Percentiles rank a stretch among this genome's conserved stretches.
Evolutionary conservation across 345 rosid species (phyloP).

Genomic region (Cardamine resedifolia): DNA sequence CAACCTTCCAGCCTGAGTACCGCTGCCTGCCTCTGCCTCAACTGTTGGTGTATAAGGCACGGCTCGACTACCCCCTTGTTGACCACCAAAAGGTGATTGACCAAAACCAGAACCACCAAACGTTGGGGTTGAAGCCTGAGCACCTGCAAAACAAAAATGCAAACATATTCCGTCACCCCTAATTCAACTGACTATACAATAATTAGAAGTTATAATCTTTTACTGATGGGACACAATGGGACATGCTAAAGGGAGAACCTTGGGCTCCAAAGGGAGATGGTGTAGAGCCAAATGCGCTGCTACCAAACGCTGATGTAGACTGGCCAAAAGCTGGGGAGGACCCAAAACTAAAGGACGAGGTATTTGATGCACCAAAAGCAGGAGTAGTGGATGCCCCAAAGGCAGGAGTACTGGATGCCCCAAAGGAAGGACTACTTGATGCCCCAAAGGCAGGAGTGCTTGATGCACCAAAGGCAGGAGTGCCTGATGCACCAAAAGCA

Average conservation of each 20-base stretch:
- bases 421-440: constrained; percentile 27
- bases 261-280: constrained; percentile 76
- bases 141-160: constrained; percentile 48
- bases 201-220: background rate
- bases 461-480: constrained; percentile 35
- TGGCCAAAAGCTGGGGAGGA: constrained; percentile 84
- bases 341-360: constrained; percentile 67
- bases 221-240: constrained; percentile 14
- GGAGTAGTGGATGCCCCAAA: constrained; percentile 59
- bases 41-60: constrained; percentile 68
- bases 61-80: constrained; percentile 79
- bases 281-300: constrained; percentile 66
- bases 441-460: constrained; percentile 18
- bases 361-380: constrained; percentile 58
- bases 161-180: constrained; percentile 22
- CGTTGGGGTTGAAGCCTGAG: constrained; percentile 66
- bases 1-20: constrained; percentile 75
- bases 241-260: constrained; percentile 65
- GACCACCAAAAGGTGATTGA: constrained; percentile 71
- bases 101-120: constrained; percentile 51
- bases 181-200: constrained; percentile 18
- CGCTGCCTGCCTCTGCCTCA: constrained; percentile 64
- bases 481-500: constrained; percentile 21
- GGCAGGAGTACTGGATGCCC: constrained; percentile 42
- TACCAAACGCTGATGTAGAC: constrained; percentile 73